Conservation (phyloP, 805 yeast species). For the Candida gorgasii region DNA sequence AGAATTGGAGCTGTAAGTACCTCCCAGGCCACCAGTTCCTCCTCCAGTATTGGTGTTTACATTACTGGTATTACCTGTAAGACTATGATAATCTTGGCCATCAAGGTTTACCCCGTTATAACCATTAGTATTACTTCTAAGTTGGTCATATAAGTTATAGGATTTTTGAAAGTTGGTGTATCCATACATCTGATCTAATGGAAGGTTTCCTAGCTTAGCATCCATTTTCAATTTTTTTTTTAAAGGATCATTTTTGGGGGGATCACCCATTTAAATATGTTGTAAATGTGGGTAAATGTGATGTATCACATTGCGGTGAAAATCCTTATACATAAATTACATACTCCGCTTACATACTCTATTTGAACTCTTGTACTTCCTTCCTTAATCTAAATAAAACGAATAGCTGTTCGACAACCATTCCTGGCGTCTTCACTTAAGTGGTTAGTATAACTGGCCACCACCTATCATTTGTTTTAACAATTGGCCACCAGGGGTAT, state of each 20-base stretch:
- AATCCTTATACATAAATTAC: background rate
- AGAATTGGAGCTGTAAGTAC: conserved; percentile 2
- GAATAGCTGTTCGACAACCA: no score
- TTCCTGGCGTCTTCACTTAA: background rate
- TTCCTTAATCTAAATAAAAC: no score
- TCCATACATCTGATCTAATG: conserved; percentile 7
- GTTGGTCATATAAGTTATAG: conserved; percentile 9
- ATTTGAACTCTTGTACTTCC: no score
- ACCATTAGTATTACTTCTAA: conserved; percentile 1
- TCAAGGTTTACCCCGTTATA: background rate
- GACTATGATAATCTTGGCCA: background rate
- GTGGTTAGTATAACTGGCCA: conserved; percentile 6
- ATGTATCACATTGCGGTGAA: conserved; percentile 4
- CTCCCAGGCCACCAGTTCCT: background rate
- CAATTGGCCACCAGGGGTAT: conserved; percentile 36
- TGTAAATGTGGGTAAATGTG: conserved; percentile 8
- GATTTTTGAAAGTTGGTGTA: conserved; percentile 6
- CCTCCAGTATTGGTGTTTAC: background rate
- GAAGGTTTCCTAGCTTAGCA: background rate
- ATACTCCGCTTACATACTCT: background rate
- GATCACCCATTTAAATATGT: background rate
- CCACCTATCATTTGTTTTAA: conserved; percentile 34
- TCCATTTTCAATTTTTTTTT: conserved; percentile 1
- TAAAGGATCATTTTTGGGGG: background rate
- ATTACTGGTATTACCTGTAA: background rate